Conservation (phyloP, 805 yeast genomes). For the Candida piceae region DNA sequence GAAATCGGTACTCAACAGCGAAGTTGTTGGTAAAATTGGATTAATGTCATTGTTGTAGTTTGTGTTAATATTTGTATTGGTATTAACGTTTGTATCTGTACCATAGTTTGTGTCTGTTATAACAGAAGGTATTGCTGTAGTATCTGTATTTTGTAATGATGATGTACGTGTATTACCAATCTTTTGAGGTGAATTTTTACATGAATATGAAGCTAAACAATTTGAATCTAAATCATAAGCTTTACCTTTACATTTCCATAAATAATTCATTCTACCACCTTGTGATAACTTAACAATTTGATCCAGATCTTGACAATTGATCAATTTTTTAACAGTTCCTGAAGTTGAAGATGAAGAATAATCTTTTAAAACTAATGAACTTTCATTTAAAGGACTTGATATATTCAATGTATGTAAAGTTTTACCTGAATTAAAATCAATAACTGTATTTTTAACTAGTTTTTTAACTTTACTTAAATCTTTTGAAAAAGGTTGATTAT, state of each 20-base stretch:
- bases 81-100: too few species aligned
- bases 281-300: constrained; percentile 20
- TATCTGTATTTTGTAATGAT: background rate
- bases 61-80: too few species aligned
- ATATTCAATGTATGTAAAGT: constrained; percentile 26
- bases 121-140: too few species aligned
- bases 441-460: constrained; percentile 32
- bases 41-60: too few species aligned
- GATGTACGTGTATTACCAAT: background rate
- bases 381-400: constrained; percentile 18
- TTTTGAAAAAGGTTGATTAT: constrained; percentile 29
- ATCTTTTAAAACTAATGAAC: constrained; percentile 10
- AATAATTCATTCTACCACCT: constrained; percentile 31
- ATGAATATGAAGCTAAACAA: constrained; percentile 15
- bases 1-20: too few species aligned
- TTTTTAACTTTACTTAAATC: constrained; percentile 32
- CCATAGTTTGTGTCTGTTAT: too few species aligned
- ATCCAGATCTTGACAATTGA: constrained; percentile 25
- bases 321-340: constrained; percentile 6
- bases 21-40: too few species aligned
- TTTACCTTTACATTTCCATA: constrained; percentile 50
- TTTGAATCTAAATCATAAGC: constrained; percentile 28
- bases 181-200: constrained; percentile 2
- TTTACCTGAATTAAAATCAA: constrained; percentile 33
- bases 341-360: constrained; percentile 9